Base-by-base conservation (phyloP, 2,329 filamentous ascomycete genomes). In the Trichoderma semiorbis region DNA sequence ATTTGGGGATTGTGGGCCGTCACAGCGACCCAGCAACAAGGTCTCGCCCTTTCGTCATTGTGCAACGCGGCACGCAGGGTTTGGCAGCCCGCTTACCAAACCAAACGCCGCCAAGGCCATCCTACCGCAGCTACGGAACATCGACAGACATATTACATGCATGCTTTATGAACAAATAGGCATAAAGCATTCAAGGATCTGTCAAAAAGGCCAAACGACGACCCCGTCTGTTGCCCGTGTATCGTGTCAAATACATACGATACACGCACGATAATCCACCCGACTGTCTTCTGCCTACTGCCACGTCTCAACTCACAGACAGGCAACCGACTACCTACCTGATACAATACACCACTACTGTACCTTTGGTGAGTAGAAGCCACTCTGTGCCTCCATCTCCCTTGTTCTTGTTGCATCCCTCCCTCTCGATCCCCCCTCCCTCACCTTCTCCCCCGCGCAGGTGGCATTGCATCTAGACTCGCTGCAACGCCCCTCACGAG, bases 31-130 rank as follows among this genome's bases (percentile, higher is more conserved):
- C 58, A 61, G 32, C 58, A 50, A 47, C 39, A 36, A 32, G 18
- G n/a, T 24, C 53, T 60, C 55, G 26, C 55, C 53, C 65, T 68
- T 58, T 71, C 62, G 67, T 69, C 67, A 61, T 69, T 69, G 67
- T 69, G 67, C 58, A 16, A 69, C 57, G 57, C 67, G 30, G 43
- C 58, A 55, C 67, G 67, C 67, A 68, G 65, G 65, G 65, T 68
- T 68, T 68, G 53, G 65, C 65, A 68, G 36, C 34, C 65, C 24
- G 65, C 65, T 60, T 60, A 60, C 65, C 65, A 47, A 50, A 68
- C 36, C 65, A 32, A 55, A 68, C 65, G 36, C 36, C 26, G 55
- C 65, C 65, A 68, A 68, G 64, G 64, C 65, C 65, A 60, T 68
- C 65, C 65, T 68, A 47, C 65, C 65, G 55, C 55, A 30, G 65